Evolutionary conservation across 139 green algal genomes (phyloP).

Genomic region (Yamagishiella unicocca): DNA sequence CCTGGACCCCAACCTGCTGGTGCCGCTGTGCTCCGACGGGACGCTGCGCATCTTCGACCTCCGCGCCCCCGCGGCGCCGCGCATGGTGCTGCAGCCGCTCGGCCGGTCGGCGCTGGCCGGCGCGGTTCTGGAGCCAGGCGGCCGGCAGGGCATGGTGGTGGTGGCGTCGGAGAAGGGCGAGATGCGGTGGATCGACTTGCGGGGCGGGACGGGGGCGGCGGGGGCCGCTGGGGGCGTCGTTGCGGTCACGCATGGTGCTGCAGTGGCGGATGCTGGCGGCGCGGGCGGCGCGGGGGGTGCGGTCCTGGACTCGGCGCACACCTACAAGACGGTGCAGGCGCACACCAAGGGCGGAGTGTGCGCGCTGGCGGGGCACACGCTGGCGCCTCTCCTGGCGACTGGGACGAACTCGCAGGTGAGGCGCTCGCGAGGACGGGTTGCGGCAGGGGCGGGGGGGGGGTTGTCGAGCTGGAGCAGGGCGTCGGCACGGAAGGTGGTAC

Average conservation of each 20-base stretch:
- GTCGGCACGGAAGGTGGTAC: too few relatives aligned
- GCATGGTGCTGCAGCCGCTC: conserved; percentile 58
- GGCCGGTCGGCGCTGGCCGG: conserved; percentile 54
- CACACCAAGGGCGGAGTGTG: conserved; percentile 81
- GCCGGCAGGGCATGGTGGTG: conserved; percentile 49
- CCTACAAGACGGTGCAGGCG: conserved; percentile 78
- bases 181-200: conserved; percentile 86
- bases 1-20: conserved; percentile 66
- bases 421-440: background rate
- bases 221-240: background rate
- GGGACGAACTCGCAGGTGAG: conserved; percentile 48
- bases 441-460: background rate
- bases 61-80: conserved; percentile 56
- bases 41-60: conserved; percentile 83
- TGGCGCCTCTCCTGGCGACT: conserved; percentile 88
- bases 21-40: conserved; percentile 65
- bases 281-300: background rate
- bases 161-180: conserved; percentile 69
- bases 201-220: conserved; percentile 50
- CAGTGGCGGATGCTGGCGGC: background rate
- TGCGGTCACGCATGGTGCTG: conserved; percentile 2
- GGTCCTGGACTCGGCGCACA: conserved; percentile 1
- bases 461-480: too few relatives aligned
- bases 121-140: conserved; percentile 79
- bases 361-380: conserved; percentile 80